phyloP scores from a whole-genome alignment of 164 flowering plant species.

The Chimonanthus salicifolius region DNA sequence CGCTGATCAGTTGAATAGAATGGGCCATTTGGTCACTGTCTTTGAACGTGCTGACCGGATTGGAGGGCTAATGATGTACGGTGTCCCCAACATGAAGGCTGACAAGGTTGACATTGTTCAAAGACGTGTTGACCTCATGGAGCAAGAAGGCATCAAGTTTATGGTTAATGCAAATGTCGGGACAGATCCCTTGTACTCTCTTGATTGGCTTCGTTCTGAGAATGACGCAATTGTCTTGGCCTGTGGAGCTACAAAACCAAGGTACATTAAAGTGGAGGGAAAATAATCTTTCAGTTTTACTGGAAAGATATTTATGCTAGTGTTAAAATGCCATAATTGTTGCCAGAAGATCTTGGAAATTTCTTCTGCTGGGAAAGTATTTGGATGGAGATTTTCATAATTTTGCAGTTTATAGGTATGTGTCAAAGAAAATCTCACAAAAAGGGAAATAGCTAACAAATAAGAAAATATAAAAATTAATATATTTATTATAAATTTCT shows the following conservation, averaged over 20 bases:
- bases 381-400: too few species aligned
- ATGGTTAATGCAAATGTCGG: constrained; percentile 93
- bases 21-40: constrained; percentile 91
- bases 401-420: too few species aligned
- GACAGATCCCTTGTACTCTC: constrained; percentile 61
- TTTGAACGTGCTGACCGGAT: constrained; percentile 95
- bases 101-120: constrained; percentile 87
- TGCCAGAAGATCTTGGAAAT: too few species aligned
- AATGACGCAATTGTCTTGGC: constrained; percentile 85
- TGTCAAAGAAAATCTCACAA: too few species aligned
- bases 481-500: too few species aligned
- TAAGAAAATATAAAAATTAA: too few species aligned
- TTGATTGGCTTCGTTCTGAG: constrained; percentile 62
- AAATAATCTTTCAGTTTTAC: too few species aligned
- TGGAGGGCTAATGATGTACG: constrained; percentile 99
- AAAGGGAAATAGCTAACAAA: too few species aligned
- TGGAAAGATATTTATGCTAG: not conserved
- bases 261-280: constrained; percentile 31
- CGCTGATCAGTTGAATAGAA: constrained; percentile 89
- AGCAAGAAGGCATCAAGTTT: constrained; percentile 81
- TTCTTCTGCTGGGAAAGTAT: too few species aligned
- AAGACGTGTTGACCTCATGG: constrained; percentile 90
- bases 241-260: constrained; percentile 92
- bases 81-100: constrained; percentile 98
- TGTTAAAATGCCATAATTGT: not conserved